Evolutionary conservation across 768 basidiomycete genomes (phyloP), one percentile per base, ranked within the genome.

Genomic region (Pseudohyphozyma bogoriensis): DNA sequence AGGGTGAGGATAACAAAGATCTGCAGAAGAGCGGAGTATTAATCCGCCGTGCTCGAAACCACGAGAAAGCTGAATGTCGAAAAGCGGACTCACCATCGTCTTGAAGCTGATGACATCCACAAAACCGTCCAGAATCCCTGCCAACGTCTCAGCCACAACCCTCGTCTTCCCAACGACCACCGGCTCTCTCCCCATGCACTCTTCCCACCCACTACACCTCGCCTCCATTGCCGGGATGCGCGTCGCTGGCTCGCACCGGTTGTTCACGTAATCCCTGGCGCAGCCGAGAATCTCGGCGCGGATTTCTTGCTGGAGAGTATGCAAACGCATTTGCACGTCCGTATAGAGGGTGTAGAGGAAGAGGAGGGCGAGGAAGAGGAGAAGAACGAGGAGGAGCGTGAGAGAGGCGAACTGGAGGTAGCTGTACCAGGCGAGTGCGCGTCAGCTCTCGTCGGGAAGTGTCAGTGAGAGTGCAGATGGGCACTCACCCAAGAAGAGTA

Each of bases 61-160:
- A 20, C 3, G 15, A 1, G n/a, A 2, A 2, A 1, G 9, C 0
- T 9, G 13, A 26, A 1, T 20, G 18, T 29, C 29, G 39, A 5
- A 3, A 5, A 47, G 28, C 22, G 4, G 24, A 55, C 86, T 74
- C 64, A 89, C 93, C 74, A 96, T 76, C 16, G 91, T 91, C 77
- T 92, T 95, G 89, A 91, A 96, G 73, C 86, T 90, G 75, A 99
- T 92, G 51, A 87, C 86, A 71, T 99, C 93, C 18, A 97, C 87
- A 71, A 99, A 99, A 1, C 89, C 84, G 72, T 96, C 95, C 63
- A 96, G 84, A 46, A 96, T 86, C 71, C 95, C 92, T 55, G 89
- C 93, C 74, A 97, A 85, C 59, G 95, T 83, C 78, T 96, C 90
- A 59, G 92, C 91, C 46, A 87, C 84, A 66, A 99, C 85, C 69